Evolutionary conservation across 352 stramenopile genomes (phyloP), one percentile per base, ranked within the genome.

Genomic region (Pythium dissotocum): DNA sequence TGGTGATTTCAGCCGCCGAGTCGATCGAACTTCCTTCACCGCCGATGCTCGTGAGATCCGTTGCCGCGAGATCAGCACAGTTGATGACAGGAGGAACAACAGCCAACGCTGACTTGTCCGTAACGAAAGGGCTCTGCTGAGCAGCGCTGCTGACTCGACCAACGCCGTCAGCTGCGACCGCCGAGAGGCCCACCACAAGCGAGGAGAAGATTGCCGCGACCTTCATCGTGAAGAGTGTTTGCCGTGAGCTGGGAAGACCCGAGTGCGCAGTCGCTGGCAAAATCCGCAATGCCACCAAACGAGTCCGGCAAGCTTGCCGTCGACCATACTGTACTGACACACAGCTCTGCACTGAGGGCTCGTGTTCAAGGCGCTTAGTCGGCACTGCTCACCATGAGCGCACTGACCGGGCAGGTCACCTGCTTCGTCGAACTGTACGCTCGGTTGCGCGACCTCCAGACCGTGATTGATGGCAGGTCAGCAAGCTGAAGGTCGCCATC

Each of bases 1-100:
- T 70, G 2, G 46, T 67, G 26, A 38, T 71, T 54, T 77, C 72
- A 16, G 33, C 10, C 18, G 18, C 42, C 16, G 42, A 26, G 18
- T 49, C 42, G 16, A 49, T 49, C 4, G 42, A 21, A 10, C 42
- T 49, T 8, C 42, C 42, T 26, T 7, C 16, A 26, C 42, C 42
- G 8, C 42, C 42, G 18, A 49, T 49, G 42, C 42, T 49, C 16
- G 42, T 49, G 42, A 49, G 42, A 26, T 49, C 42, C 16, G 24
- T 16, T 16, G 42, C 7, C 14, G 42, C 42, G 16, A 49, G 42
- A 26, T 49, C 42, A 24, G 42, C 42, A 49, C 42, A 49, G 16
- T 49, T 26, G 42, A 49, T 26, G 18, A 49, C 42, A 4, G 42
- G 42, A 26, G 42, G 42, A 6, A 49, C 42, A 26, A 49, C 42